Evolutionary conservation across 2,329 filamentous ascomycete genomes (phyloP), one percentile per base, ranked within the genome.

Genomic region (Colletotrichum sidae): DNA sequence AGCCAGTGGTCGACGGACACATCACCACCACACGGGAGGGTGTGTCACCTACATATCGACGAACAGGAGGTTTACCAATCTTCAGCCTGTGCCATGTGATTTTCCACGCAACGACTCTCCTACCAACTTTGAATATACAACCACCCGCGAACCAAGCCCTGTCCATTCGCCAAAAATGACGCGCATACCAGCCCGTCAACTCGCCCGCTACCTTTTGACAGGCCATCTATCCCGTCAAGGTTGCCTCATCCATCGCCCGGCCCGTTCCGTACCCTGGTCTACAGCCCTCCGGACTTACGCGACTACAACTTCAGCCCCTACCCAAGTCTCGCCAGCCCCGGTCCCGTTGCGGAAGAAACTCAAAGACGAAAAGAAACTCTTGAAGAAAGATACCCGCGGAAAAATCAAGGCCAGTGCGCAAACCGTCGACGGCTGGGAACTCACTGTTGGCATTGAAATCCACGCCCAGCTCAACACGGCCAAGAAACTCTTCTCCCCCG

Each of bases 381-480:
- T 91, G 61, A 93, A 92, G 73, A 90, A 91, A 55, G 84, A 89
- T 61, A 86, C 78, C 11, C 80, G 80, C 62, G 80, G 78, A 68
- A 80, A 82, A 67, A 77, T 79, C 55, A 84, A 84, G 68, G 73
- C 71, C 35, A 76, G 76, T 67, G 80, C 77, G 52, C 86, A 88
- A 74, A 84, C 81, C 15, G 86, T 87, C 1, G 79, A 84, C 6
- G 89, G 90, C 39, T 99, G 96, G 96, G 93, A 97, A 77, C 83
- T 98, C 72, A 97, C 95, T 0, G 93, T 98, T 35, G 96, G 96
- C 67, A 94, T 99, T 70, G 96, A 99, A 81, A 96, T 99, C 69
- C 96, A 99, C 76, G 96, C 96, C 17, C 95, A 98, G 79, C 84
- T 99, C 73, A 97, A 98, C 78, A 96, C 94, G 0, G 84, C 87